Evolutionary conservation across 805 yeast species (phyloP).

Genomic region (Starmera dryadoides): DNA sequence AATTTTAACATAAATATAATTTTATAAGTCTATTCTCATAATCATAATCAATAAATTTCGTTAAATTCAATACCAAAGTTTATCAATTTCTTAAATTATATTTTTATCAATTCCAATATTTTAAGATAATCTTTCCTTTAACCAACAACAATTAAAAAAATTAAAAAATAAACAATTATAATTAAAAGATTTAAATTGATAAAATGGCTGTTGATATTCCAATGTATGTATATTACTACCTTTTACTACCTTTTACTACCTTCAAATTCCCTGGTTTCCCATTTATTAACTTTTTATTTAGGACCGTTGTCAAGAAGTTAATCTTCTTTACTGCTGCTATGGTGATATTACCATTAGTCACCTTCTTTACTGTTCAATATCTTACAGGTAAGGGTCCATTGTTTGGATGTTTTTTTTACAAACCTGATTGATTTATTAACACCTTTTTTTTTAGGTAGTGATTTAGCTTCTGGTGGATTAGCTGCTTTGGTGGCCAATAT

Average conservation of each 20-base stretch:
- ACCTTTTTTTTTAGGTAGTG: too few species aligned
- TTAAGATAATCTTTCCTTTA: too few species aligned
- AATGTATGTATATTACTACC: neutral
- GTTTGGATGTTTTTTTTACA: too few species aligned
- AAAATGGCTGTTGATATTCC: slow-evolving; percentile 1
- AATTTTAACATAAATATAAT: too few species aligned
- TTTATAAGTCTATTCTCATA: too few species aligned
- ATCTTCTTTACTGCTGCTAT: slow-evolving; percentile 70
- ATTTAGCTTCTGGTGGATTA: slow-evolving; percentile 69
- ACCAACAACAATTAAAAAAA: neutral
- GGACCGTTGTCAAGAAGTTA: slow-evolving; percentile 60
- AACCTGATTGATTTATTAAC: too few species aligned
- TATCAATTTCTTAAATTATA: too few species aligned
- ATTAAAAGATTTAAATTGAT: neutral
- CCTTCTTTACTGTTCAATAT: slow-evolving; percentile 53
- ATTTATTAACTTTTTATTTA: slow-evolving; percentile 17
- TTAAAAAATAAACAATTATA: neutral
- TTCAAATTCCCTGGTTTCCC: neutral
- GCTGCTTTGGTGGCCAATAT: slow-evolving; percentile 73
- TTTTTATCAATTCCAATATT: too few species aligned
- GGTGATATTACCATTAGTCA: slow-evolving; percentile 58
- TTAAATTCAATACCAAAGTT: too few species aligned
- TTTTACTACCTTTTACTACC: neutral
- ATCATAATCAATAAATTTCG: too few species aligned
- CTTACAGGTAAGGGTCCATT: slow-evolving; percentile 15